A percentile compares a stretch with the other conserved stretches of the same genome.
Evolutionary conservation across 192 early-diverging fungal genomes (phyloP).

Genomic region (Rhizoclosmatium globosum): DNA sequence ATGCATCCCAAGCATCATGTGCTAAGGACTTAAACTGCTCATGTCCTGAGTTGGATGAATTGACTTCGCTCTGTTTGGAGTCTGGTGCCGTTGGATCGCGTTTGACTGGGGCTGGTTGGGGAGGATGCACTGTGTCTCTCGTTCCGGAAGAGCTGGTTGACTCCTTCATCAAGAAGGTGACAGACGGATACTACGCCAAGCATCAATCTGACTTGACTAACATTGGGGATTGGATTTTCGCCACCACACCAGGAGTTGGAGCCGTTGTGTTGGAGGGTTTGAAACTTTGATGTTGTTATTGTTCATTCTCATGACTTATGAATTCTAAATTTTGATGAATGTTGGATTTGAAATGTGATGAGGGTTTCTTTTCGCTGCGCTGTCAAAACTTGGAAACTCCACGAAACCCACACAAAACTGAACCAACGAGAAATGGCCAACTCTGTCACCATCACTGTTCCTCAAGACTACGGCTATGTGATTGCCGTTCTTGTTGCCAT

Average conservation of each 20-base stretch:
- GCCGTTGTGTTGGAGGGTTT: slow-evolving; percentile 31
- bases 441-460: slow-evolving; percentile 1
- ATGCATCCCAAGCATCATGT: slow-evolving; percentile 86
- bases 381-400: neutral
- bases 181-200: slow-evolving; percentile 66
- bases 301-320: neutral
- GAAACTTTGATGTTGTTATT: neutral
- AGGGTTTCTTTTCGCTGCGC: neutral
- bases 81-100: slow-evolving; percentile 26
- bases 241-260: slow-evolving; percentile 44
- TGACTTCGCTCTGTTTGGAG: slow-evolving; percentile 55
- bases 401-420: too few relatives aligned
- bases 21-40: slow-evolving; percentile 83
- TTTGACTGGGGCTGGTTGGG: slow-evolving; percentile 84
- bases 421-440: neutral
- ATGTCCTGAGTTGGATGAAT: slow-evolving; percentile 83
- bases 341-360: neutral
- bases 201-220: slow-evolving; percentile 33
- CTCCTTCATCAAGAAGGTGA: slow-evolving; percentile 68
- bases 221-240: slow-evolving; percentile 51
- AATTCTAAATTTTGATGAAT: too few relatives aligned
- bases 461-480: slow-evolving; percentile 22
- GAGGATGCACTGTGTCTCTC: slow-evolving; percentile 86
- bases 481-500: slow-evolving; percentile 15
- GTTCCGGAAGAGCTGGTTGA: slow-evolving; percentile 69